These are phyloP conservation scores for Acer yangbiense DNA, from an alignment of 345 rosid genomes.

Conservation along the genomic window DNA sequence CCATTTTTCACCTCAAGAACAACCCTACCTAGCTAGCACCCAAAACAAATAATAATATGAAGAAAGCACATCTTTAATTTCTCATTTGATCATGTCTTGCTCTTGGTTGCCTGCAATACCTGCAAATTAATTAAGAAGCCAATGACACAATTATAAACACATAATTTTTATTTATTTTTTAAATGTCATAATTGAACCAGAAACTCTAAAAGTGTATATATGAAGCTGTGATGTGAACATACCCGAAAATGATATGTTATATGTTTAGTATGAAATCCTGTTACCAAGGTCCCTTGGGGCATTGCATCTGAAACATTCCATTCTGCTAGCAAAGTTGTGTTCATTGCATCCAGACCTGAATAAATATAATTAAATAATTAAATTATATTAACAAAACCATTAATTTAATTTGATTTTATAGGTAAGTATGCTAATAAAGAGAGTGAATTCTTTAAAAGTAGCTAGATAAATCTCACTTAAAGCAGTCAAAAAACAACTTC, in stretches of 20 bases:
- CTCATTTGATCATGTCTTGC: neutral
- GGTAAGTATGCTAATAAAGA: neutral
- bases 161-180: neutral
- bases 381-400: neutral
- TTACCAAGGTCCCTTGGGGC: constrained; percentile 70
- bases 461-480: neutral
- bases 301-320: constrained; percentile 85
- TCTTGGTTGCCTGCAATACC: constrained; percentile 15
- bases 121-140: constrained; percentile 7
- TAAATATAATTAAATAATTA: neutral
- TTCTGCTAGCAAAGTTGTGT: constrained; percentile 94
- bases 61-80: constrained; percentile 7
- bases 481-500: constrained; percentile 4
- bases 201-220: too few relatives aligned
- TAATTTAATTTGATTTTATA: too few relatives aligned
- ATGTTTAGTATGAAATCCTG: constrained; percentile 31
- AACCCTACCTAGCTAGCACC: constrained; percentile 21
- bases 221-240: neutral
- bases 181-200: too few relatives aligned
- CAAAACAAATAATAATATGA: constrained; percentile 25
- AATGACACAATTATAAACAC: neutral
- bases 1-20: constrained; percentile 27
- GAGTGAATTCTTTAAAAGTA: neutral
- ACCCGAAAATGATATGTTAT: constrained; percentile 12
- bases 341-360: constrained; percentile 76